Evolutionary conservation across 495 filamentous ascomycete genomes (phyloP), one percentile per base, ranked within the genome.

Genomic region (Talaromyces adpressus): DNA sequence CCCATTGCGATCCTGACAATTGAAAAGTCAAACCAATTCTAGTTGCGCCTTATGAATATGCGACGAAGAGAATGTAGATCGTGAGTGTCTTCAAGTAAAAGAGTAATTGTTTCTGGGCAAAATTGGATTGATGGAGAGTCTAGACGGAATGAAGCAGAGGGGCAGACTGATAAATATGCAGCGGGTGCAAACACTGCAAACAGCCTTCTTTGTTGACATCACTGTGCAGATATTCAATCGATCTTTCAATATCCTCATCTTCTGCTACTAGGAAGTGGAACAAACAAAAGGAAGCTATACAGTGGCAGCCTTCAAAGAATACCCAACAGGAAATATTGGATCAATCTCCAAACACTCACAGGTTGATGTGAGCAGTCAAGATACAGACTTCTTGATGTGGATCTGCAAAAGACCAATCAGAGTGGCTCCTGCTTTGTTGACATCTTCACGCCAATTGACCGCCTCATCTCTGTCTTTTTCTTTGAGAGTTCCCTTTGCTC

Each of bases 151-250:
- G 29, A 30, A 30, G 41, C 62, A 27, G 62, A 51, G 62, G 59
- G 30, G 45, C 16, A 49, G n/a, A 6, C 41, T 47, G n/a, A 49
- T 49, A 49, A 49, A 49, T 49, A 49, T 49, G 45, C 45, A 49
- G 18, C 7, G 29, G 18, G 12, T 45, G 54, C 71, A 75, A 75
- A 73, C 71, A 72, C 51, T 72, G 67, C 73, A 74, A 73, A 75
- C 70, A 64, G 23, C 45, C 69, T 64, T 68, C 23, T 61, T 73
- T 64, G 56, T 58, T 58, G 56, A 58, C 30, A 58, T 54, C 51
- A 54, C 45, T 1, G 39, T 45, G 39, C 39, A 18, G 39, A 49
- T 18, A 14, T 1, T 7, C 16, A 47, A n/a, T 7, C 16, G 20
- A n/a, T 4, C 6, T 45, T 16, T 18, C n/a, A n/a, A n/a, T n/a